These are phyloP conservation scores for Tylopilus sp. DNA, from an alignment of 768 basidiomycete species.

Conservation along the genomic window DNA sequence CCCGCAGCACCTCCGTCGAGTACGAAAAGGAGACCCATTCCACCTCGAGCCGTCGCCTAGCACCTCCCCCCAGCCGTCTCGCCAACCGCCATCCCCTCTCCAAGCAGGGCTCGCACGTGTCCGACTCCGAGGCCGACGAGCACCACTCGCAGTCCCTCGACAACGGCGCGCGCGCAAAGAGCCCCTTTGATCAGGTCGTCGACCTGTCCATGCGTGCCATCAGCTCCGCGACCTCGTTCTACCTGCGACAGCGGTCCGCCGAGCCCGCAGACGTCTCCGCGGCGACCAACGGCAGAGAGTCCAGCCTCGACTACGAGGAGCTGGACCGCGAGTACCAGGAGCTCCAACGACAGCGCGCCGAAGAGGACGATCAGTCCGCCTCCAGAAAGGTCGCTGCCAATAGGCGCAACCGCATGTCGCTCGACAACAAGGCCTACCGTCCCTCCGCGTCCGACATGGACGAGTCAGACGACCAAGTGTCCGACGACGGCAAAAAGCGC, in stretches of 20 bases:
- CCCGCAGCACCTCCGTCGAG: conserved; percentile 77
- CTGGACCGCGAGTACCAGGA: conserved; percentile 67
- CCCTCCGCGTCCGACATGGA: conserved; percentile 66
- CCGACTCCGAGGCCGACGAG: conserved; percentile 68
- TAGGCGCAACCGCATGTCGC: conserved; percentile 61
- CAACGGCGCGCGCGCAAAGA: conserved; percentile 54
- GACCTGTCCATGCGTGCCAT: conserved; percentile 54
- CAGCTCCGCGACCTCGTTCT: conserved; percentile 54
- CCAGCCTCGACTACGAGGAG: conserved; percentile 74
- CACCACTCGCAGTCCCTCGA: conserved; percentile 28
- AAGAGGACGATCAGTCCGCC: conserved; percentile 24
- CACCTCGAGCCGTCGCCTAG: conserved; percentile 53
- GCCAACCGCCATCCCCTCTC: conserved; percentile 47
- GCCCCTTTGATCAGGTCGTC: conserved; percentile 60
- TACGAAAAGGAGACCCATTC: conserved; percentile 66
- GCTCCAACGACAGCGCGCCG: conserved; percentile 25
- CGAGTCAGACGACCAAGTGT: conserved; percentile 59
- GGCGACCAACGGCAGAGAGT: conserved; percentile 37
- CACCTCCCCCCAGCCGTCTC: conserved; percentile 55
- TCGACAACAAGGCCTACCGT: conserved; percentile 80
- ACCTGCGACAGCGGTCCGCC: conserved; percentile 58
- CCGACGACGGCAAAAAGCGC: conserved; percentile 50
- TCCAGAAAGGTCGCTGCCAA: conserved; percentile 33
- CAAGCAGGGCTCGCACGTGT: conserved; percentile 56
- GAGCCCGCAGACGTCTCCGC: conserved; percentile 48